Evolutionary conservation across 2,329 filamentous ascomycete genomes (phyloP).

Genomic region (Camptophora hylomeconis): DNA sequence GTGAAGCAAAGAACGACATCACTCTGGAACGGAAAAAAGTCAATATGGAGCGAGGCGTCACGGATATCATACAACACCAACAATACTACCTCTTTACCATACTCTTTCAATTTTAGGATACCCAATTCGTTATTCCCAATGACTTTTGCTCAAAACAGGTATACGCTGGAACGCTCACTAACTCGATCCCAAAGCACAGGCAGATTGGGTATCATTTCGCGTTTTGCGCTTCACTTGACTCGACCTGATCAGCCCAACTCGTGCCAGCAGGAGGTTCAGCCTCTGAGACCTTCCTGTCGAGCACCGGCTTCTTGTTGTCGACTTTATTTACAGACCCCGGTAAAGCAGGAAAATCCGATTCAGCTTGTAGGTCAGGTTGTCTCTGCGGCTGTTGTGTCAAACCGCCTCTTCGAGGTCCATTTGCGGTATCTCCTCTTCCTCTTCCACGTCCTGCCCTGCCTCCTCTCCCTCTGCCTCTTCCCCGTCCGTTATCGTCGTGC

Average conservation of each 20-base stretch:
- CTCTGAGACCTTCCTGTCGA: slow-evolving; percentile 2
- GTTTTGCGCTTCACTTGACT: slow-evolving; percentile 13
- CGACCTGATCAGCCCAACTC: slow-evolving; percentile 19
- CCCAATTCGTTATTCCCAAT: too few relatives aligned
- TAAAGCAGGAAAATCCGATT: slow-evolving; percentile 16
- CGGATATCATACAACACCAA: not conserved
- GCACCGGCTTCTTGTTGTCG: not conserved
- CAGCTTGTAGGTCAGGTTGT: slow-evolving; percentile 10
- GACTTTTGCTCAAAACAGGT: too few relatives aligned
- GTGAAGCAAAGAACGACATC: too few relatives aligned
- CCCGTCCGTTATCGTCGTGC: slow-evolving; percentile 12
- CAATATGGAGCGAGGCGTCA: slow-evolving; percentile 1
- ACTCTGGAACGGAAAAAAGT: too few relatives aligned
- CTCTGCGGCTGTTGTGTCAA: slow-evolving; percentile 3
- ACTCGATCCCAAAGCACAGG: too few relatives aligned
- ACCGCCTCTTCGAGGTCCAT: not conserved
- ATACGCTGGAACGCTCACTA: too few relatives aligned
- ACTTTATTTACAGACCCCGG: slow-evolving; percentile 5
- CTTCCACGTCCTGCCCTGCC: slow-evolving; percentile 7
- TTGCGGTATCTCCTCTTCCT: slow-evolving; percentile 6
- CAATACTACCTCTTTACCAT: too few relatives aligned
- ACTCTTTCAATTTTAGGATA: too few relatives aligned
- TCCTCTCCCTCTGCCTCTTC: slow-evolving; percentile 9
- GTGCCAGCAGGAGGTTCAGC: slow-evolving; percentile 6
- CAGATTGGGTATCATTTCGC: too few relatives aligned